Evolutionary conservation across 257 asterid genomes (phyloP), one percentile per base, ranked within the genome.

Genomic region (Thymus mandschuricus): DNA sequence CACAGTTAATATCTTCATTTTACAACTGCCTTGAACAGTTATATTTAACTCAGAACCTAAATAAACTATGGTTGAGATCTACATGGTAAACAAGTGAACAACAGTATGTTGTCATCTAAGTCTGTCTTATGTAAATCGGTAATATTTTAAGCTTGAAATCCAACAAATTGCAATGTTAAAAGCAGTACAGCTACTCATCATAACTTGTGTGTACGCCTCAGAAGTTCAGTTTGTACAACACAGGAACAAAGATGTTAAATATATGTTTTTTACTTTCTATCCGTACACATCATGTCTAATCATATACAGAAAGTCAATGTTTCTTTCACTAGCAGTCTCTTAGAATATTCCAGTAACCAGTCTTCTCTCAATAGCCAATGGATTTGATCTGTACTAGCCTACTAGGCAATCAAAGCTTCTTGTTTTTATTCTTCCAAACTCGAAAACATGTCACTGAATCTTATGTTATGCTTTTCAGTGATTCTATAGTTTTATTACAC

Each of bases 181-280:
- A 55, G 12, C 63, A 28, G 13, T 28, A 40, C 31, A 6, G 2
- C 5, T 4, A 28, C 54, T 40, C 29, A 13, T 46, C 28, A 59
- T 44, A n/a, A 31, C 58, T 12, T 45, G 10, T 41, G 56, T 5
- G 31, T 41, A 33, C 58, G 27, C 12, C 35, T 43, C 29, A 31
- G 13, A 12, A 38, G 56, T 12, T 57, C 34, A 69, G 66, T 35
- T 55, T 56, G 66, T 8, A n/a, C 21, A 31, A 5, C 58, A 48
- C 57, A 13, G 7, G 46, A 65, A 65, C 29, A 28, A 30, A 68
- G 38, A 52, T 54, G 72, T 27, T 11, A 51, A 50, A 33, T 66
- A 27, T 44, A 8, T 8, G 10, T 21, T 63, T 63, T 63, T 21
- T 21, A 41, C 68, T 40, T 63, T 10, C n/a, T 10, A 44, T 62